These are phyloP conservation scores for Tulasnella sp. DNA, from an alignment of 768 basidiomycete genomes.

Conservation along the genomic window DNA sequence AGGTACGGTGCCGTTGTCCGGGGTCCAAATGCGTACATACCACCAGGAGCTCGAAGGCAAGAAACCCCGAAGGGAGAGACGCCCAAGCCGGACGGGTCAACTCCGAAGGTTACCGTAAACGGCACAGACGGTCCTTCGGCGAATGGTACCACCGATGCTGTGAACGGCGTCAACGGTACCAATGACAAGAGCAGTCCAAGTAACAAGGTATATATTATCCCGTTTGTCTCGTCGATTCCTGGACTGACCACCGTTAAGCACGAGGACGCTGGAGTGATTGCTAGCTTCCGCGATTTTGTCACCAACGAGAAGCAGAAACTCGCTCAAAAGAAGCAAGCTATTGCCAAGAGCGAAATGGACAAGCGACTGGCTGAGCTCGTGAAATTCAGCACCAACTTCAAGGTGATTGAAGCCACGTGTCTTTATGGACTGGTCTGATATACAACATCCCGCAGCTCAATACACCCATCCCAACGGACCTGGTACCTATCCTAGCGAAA, in stretches of 20 bases:
- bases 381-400: slow-evolving; percentile 89
- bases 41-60: slow-evolving; percentile 72
- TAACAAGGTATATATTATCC: neutral
- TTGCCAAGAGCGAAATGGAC: slow-evolving; percentile 89
- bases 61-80: neutral
- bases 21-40: slow-evolving; percentile 80
- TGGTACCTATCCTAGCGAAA: slow-evolving; percentile 85
- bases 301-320: slow-evolving; percentile 81
- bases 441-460: slow-evolving; percentile 46
- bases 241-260: neutral
- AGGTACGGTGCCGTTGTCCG: slow-evolving; percentile 92
- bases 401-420: too few relatives aligned
- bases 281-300: slow-evolving; percentile 87
- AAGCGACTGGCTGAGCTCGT: slow-evolving; percentile 85
- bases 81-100: slow-evolving; percentile 5
- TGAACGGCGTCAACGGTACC: neutral
- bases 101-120: neutral
- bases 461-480: slow-evolving; percentile 88
- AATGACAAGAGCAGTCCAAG: neutral
- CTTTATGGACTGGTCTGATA: too few relatives aligned
- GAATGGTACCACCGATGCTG: neutral
- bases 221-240: neutral
- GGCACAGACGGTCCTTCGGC: neutral
- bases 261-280: slow-evolving; percentile 34
- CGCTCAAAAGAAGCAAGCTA: slow-evolving; percentile 78